Base-by-base conservation (phyloP, 2,329 filamentous ascomycete species). In the Penicillium sclerotiorum region DNA sequence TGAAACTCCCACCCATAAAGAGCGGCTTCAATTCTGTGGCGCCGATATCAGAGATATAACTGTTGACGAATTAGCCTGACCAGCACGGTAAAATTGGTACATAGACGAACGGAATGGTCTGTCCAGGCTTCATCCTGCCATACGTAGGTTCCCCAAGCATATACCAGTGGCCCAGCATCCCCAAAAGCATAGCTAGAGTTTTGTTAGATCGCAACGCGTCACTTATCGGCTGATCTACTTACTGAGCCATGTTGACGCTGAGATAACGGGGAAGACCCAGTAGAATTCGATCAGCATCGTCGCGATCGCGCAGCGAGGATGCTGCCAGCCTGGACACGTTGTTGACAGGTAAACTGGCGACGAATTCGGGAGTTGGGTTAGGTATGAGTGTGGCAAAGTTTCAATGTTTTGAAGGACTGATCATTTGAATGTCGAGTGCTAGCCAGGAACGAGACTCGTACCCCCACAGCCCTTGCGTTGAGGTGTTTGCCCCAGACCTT, bases 161-260 rank as follows among this genome's bases (percentile, higher is more conserved):
- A 13, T 45, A 46, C 55, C 55, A 58, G n/a, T 58, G 53, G 13
- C 50, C 53, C 17, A 58, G 20, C 53, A 58, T 54, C 20, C 47
- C 36, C 7, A 50, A 46, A 17, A 58, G 50, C 53, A 49, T 54
- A 9, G 48, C 55, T 58, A 46, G 22, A 44, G 27, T 18, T 33
- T 17, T 17, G 32, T 37, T 44, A 45, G 22, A 47, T 30, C 23
- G 49, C 11, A 20, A 7, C 21, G 23, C 22, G 12, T 3, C 4
- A 18, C 8, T 5, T 5, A 30, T 13, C n/a, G 43, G 18, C 20
- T 2, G 21, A 30, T 37, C 7, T 44, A 18, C 54, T 41, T 50
- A 58, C 55, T 47, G 48, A 58, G 39, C 55, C 55, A 58, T 22
- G 53, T 54, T n/a, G 47, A 58, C 9, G 55, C 55, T 23, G 55